These are phyloP conservation scores for Penicillium sclerotiorum DNA, from an alignment of 2,329 filamentous ascomycete genomes.

Conservation along the genomic window DNA sequence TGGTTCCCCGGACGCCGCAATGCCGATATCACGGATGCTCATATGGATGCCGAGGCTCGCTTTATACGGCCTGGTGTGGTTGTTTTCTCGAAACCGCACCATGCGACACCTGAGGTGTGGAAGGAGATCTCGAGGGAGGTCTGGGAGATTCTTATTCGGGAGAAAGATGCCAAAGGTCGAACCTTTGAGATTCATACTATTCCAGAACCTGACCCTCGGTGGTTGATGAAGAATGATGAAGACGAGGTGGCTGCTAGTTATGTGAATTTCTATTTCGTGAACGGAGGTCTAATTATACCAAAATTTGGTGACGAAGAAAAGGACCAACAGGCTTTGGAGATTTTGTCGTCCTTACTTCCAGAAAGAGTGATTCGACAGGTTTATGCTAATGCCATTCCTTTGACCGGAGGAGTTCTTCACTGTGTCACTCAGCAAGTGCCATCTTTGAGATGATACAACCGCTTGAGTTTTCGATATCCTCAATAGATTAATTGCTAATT, in stretches of 20 bases:
- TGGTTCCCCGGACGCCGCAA: conserved; percentile 30
- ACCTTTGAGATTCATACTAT: conserved; percentile 24
- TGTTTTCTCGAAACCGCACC: conserved; percentile 24
- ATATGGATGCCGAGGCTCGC: conserved; percentile 31
- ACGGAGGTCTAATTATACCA: conserved; percentile 32
- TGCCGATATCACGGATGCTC: conserved; percentile 33
- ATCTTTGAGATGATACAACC: background rate
- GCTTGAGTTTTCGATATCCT: too few relatives aligned
- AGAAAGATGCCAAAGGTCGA: conserved; percentile 28
- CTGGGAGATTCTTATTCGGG: conserved; percentile 13
- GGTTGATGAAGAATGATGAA: conserved; percentile 8
- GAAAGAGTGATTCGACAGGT: conserved; percentile 29
- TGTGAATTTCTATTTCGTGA: conserved; percentile 34
- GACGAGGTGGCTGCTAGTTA: conserved; percentile 28
- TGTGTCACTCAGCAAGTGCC: conserved; percentile 33
- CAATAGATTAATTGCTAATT: too few relatives aligned
- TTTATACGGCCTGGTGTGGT: conserved; percentile 30
- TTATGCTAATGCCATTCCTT: conserved; percentile 27
- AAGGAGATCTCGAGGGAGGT: conserved; percentile 25
- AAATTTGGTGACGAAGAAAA: conserved; percentile 27
- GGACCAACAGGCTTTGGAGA: conserved; percentile 26
- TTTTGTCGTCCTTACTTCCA: conserved; percentile 24
- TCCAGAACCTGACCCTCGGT: conserved; percentile 24
- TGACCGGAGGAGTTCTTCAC: conserved; percentile 33
- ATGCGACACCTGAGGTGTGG: conserved; percentile 13